Evolutionary conservation across 805 yeast species (phyloP), one percentile per base, ranked within the genome.

Genomic region (Hanseniaspora clermontiae): DNA sequence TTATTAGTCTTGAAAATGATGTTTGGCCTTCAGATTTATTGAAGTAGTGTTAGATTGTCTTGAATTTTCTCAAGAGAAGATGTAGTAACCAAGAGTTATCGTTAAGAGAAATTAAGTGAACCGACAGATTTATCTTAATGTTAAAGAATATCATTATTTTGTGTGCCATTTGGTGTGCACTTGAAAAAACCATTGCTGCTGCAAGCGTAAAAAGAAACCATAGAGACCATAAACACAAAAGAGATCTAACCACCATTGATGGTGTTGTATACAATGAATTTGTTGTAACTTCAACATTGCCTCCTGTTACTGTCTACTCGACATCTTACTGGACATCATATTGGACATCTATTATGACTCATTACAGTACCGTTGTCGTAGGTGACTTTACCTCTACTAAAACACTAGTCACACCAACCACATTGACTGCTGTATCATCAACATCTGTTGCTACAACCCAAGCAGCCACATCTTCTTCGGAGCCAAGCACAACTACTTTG

Each of bases 221-320:
- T 36, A 27, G 14, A 27, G 51, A 56, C 37, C 55, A 50, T 32
- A 45, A 43, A 24, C 32, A 57, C 20, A 57, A 37, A 17, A 51
- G 54, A 57, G 49, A 61, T 40, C 62, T 60, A n/a, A 59, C 66
- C 34, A 69, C 72, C 1, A 65, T 68, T 14, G 65, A 69, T 58
- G 71, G 71, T 48, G 68, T 66, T 31, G 70, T 69, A 38, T 69
- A 69, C 63, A 65, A 68, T 59, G 65, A 67, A 57, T 66, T 66
- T 55, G 68, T 68, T 53, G 58, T 65, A 29, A 69, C 71, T 15
- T 66, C 67, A 38, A 68, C 71, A 11, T 57, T 69, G 17, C 63
- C 60, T 55, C 71, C 72, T 11, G 69, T 70, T 1, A 65, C 66
- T 12, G 65, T 67, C 9, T 61, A 63, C 38, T 67, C 65, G 36